Base-by-base conservation (phyloP, 2,329 filamentous ascomycete species). In the Fusarium brachygibbosum region DNA sequence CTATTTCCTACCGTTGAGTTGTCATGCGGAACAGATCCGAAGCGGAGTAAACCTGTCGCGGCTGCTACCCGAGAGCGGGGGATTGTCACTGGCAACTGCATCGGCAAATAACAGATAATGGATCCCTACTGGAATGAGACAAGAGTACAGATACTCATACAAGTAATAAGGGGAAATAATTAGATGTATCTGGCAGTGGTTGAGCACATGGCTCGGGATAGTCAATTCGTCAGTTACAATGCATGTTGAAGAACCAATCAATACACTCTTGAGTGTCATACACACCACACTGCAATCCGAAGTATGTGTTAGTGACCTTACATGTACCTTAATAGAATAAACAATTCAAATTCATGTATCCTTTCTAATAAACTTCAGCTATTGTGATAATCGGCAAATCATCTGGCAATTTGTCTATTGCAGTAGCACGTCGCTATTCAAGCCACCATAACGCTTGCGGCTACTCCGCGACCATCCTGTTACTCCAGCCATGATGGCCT, bases 21-120 rank as follows among this genome's bases (percentile, higher is more conserved):
- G 3, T 16, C 13, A 7, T 1, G 4, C 55, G 57, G 54, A 32
- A 50, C 21, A 1, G 9, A 29, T 29, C 57, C 57, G 57, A 41
- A n/a, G 54, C 34, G 29, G 54, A 50, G 53, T 25, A 5, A 9
- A 9, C 4, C 29, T 17, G 3, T 23, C 4, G 34, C 57, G 57
- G 57, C 3, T 50, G 5, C 2, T 59, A 3, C 57, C 54, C 57
- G 54, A 28, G 16, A 25, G 21, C 16, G 41, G 21, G 56, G 57
- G 13, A 57, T 32, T n/a, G 6, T 8, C 34, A 0, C 21, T 49
- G 57, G 57, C 53, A 60, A 19, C 41, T 9, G 31, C 3, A 10
- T 60, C 54, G 57, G 57, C 29, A 60, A 46, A 19, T 50, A 7
- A 7, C 6, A 19, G 2, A 8, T 2, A 0, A 17, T 11, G 40